Conservation (phyloP, 2,329 filamentous ascomycete genomes). For the Hymenoscyphus occultus region DNA sequence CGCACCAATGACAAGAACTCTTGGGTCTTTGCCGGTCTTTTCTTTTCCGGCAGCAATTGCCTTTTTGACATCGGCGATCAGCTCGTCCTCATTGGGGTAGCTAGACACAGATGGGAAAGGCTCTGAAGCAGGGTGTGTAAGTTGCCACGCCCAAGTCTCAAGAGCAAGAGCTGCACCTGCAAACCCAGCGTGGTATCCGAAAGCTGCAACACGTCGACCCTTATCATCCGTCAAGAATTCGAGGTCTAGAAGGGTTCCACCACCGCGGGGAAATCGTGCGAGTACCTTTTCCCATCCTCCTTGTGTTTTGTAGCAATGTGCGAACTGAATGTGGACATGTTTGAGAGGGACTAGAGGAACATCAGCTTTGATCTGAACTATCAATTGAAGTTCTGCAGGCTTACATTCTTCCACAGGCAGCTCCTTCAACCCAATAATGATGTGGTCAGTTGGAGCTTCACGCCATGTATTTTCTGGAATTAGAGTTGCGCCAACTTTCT, state of each 20-base stretch:
- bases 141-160: conserved; percentile 80
- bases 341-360: conserved; percentile 56
- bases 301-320: conserved; percentile 75
- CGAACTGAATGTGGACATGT: conserved; percentile 71
- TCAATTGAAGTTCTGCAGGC: conserved; percentile 24
- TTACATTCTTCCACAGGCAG: conserved; percentile 66
- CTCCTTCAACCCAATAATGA: conserved; percentile 77
- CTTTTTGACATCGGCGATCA: conserved; percentile 73
- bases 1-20: conserved; percentile 80
- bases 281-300: conserved; percentile 76
- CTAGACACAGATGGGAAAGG: conserved; percentile 63
- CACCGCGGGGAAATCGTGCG: conserved; percentile 72
- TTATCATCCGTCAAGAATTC: conserved; percentile 78
- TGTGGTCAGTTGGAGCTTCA: conserved; percentile 62
- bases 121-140: conserved; percentile 63
- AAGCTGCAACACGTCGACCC: conserved; percentile 64
- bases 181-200: conserved; percentile 70
- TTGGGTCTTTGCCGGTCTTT: conserved; percentile 65
- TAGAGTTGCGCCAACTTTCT: conserved; percentile 60
- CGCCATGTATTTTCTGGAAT: conserved; percentile 66
- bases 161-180: conserved; percentile 69
- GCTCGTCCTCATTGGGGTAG: conserved; percentile 70
- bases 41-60: conserved; percentile 63
- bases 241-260: conserved; percentile 76
- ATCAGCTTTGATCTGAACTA: conserved; percentile 2